Evolutionary conservation across 768 basidiomycete species (phyloP), one percentile per base, ranked within the genome.

Genomic region (Mycena vulgaris): DNA sequence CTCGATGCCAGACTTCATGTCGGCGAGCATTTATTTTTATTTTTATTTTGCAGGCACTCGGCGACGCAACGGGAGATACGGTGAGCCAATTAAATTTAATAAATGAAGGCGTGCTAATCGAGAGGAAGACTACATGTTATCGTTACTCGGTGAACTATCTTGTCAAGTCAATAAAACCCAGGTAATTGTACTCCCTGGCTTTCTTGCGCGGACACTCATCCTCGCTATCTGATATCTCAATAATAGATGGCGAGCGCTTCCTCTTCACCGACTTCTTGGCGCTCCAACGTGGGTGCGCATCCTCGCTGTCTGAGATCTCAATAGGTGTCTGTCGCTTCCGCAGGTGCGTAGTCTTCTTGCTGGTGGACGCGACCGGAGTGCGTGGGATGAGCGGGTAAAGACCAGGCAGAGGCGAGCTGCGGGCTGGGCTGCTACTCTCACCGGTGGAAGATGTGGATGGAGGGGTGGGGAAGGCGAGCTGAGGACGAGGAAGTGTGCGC

Each of bases 91-190:
- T 52, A 30, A 52, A 28, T 25, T 52, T 52, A 19, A 33, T 53
- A 23, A 21, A 53, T 19, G 52, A 33, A 53, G 21, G 21, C 5
- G 42, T 45, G 21, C 42, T 45, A 45, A 45, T 45, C 21, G 42
- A 45, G 21, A n/a, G 19, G 42, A 45, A 45, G 42, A 6, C 42
- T 33, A 33, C 19, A 49, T 19, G 6, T 27, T 30, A 27, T 17
- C 23, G 16, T 51, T 51, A 51, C 39, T 51, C 49, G 45, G 23
- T 47, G 45, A 49, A 21, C 42, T 31, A 49, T 25, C 39, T 37
- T 21, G 63, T 65, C 63, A 65, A 56, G 55, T 65, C 63, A 5
- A 65, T 16, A 35, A 56, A 45, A 14, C 55, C 63, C 30, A 55
- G 10, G 13, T 25, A 47, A 19, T 35, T 53, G 14, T 5, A 8